These are phyloP conservation scores for Trichoderma asperellum DNA, from an alignment of 2,329 filamentous ascomycete species.

Conservation along the genomic window DNA sequence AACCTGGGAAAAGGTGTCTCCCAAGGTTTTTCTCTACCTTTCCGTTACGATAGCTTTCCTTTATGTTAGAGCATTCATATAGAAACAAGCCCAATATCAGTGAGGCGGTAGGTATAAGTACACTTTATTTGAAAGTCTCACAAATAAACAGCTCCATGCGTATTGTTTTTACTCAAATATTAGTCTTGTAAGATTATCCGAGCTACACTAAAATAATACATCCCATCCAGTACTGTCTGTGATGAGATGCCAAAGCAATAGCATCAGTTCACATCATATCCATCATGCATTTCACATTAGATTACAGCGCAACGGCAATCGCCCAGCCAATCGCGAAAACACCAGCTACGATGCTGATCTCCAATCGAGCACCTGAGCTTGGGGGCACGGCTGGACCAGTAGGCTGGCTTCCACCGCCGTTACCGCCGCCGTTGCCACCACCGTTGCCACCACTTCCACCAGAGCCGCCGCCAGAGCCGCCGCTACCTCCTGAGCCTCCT, in stretches of 20 bases:
- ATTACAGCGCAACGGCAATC: constrained; percentile 34
- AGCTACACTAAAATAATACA: neutral
- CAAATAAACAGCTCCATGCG: neutral
- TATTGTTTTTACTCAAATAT: neutral
- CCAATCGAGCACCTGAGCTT: constrained; percentile 32
- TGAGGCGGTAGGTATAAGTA: neutral
- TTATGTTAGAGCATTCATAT: neutral
- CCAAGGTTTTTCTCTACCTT: too few relatives aligned
- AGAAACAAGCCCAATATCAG: neutral
- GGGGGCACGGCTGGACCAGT: constrained; percentile 27
- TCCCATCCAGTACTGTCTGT: neutral
- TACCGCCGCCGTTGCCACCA: constrained; percentile 16
- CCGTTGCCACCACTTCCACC: constrained; percentile 22
- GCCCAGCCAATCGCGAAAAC: constrained; percentile 36
- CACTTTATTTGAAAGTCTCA: neutral
- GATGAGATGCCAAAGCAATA: neutral
- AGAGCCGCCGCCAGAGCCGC: constrained; percentile 1
- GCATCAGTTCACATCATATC: neutral
- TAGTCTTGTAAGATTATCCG: neutral
- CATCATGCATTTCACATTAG: neutral
- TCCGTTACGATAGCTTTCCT: neutral
- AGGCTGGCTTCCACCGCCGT: constrained; percentile 20
- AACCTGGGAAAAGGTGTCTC: neutral
- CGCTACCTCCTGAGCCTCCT: constrained; percentile 9
- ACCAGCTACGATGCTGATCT: constrained; percentile 36